These are phyloP conservation scores for Mimosa pudica DNA, from an alignment of 306 rosid species.

Conservation along the genomic window DNA sequence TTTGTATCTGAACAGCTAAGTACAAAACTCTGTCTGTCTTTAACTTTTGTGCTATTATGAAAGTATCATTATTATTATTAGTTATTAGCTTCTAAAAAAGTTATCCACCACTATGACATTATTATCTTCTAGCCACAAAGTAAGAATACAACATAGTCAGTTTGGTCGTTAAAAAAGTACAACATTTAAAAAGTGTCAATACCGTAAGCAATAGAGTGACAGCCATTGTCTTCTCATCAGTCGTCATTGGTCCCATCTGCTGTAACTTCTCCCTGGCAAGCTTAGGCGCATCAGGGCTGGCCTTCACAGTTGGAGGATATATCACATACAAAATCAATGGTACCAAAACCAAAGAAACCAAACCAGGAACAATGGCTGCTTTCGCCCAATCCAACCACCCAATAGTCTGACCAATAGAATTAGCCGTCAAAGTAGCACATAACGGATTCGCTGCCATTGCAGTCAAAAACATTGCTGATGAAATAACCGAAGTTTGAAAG, in stretches of 20 bases:
- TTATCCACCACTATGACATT: not conserved
- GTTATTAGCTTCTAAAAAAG: too few relatives aligned
- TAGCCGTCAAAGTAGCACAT: constrained; percentile 72
- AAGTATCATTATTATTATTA: too few relatives aligned
- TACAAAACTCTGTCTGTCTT: too few relatives aligned
- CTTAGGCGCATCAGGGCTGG: constrained; percentile 94
- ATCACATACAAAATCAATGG: constrained; percentile 78
- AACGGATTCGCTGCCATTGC: constrained; percentile 98
- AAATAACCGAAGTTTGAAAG: constrained; percentile 91
- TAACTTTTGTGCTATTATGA: too few relatives aligned
- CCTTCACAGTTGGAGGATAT: constrained; percentile 85
- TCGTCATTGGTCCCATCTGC: constrained; percentile 89
- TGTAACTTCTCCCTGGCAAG: constrained; percentile 83
- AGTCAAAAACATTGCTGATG: constrained; percentile 96
- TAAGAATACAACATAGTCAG: not conserved
- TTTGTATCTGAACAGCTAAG: too few relatives aligned
- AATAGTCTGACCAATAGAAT: constrained; percentile 77
- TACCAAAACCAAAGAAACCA: constrained; percentile 81
- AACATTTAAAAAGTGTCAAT: not conserved
- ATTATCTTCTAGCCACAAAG: not conserved
- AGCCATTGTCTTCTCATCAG: constrained; percentile 84
- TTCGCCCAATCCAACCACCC: constrained; percentile 99
- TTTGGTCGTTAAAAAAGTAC: not conserved
- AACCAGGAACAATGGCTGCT: constrained; percentile 89
- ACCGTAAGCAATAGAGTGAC: constrained; percentile 90